Base-by-base conservation (phyloP, 352 stramenopile species). In the Phytophthora aleatoria region DNA sequence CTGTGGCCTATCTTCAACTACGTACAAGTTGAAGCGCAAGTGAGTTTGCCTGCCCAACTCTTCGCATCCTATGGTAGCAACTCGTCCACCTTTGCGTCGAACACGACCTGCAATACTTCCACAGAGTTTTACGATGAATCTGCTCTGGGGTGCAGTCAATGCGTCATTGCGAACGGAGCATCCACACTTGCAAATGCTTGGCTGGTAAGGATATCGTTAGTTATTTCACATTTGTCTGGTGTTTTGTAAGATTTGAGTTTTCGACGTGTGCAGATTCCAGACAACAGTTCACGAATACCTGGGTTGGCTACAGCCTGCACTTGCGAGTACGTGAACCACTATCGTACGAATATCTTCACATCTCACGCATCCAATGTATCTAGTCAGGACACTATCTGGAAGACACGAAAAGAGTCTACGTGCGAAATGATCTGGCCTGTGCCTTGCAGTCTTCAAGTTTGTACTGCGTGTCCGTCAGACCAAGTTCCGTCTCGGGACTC, bases 391-490 rank as follows among this genome's bases (percentile, higher is more conserved):
- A 44, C 73, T 13, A 70, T 84, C 30, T 47, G 39, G 52, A 56
- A 65, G 15, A 28, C 50, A 26, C 60, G 76, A 41, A 58, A 69
- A 0, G 69, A 86, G 28, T 63, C 67, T 7, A 54, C 38, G 0
- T 93, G 85, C 33, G 71, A 76, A 24, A 76, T 82, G 8, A 86
- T 74, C 9, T 93, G 85, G 85, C 85, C 85, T 8, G 78, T 69
- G 3, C 81, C 85, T 2, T 91, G 85, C 56, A 89, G 69, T 47
- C 49, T 75, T 12, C 33, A 82, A 0, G n/a, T 48, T 4, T 93
- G 85, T 48, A 60, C 64, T 7, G 59, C 15, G 5, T 93, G 85
- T 59, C 61, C 68, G 11, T 28, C 36, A 0, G 60, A 68, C 8
- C 64, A 78, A 52, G 82, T 79, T 24, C 70, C 83, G 2, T 83